These are phyloP conservation scores for Vigna radiata DNA, from an alignment of 306 rosid genomes.

Conservation along the genomic window DNA sequence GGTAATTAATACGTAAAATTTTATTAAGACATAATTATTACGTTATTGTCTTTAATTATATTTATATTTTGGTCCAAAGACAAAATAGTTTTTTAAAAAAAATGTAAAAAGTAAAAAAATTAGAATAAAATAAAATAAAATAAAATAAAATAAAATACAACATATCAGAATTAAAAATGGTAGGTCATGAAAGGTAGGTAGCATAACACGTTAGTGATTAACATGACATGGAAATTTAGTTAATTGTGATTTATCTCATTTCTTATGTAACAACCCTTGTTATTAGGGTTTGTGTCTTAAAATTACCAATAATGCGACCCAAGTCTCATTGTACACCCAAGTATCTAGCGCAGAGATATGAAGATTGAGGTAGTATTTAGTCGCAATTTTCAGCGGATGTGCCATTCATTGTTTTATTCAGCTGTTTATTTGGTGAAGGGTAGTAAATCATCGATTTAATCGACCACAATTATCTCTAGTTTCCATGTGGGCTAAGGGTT, in stretches of 20 bases:
- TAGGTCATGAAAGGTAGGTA: not conserved
- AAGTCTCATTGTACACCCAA: not conserved
- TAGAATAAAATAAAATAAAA: no score
- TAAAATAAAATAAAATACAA: no score
- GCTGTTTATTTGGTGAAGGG: not conserved
- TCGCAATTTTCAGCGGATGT: not conserved
- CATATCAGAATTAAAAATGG: not conserved
- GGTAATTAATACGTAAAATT: no score
- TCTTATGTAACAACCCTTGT: not conserved
- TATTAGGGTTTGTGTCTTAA: constrained; percentile 3
- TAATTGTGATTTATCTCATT: not conserved
- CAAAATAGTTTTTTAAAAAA: no score
- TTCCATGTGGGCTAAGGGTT: not conserved
- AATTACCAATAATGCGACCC: not conserved
- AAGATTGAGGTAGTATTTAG: not conserved
- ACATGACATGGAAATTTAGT: not conserved
- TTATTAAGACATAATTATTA: no score
- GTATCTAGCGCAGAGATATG: not conserved
- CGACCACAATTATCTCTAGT: not conserved
- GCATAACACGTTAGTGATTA: not conserved
- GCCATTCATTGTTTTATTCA: not conserved
- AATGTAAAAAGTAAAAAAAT: no score
- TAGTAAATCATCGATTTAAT: not conserved
- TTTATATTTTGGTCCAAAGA: no score
- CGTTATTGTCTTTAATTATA: no score